Evolutionary conservation across 805 yeast species (phyloP).

Genomic region (Cyberlindnera mississippiensis): DNA sequence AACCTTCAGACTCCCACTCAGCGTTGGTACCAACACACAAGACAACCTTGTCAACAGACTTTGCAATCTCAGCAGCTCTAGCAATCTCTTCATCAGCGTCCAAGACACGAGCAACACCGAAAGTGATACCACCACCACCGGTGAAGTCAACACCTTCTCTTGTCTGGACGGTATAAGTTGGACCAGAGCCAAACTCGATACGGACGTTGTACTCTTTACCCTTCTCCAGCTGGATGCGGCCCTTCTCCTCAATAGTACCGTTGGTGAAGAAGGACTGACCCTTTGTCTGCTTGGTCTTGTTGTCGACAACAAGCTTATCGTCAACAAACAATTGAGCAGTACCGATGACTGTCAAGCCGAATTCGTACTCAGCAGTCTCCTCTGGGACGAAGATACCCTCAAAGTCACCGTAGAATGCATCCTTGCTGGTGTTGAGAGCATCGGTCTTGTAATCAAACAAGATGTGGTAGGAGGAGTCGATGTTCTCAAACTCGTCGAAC

Average conservation of each 20-base stretch:
- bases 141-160: conserved; percentile 20
- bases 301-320: conserved; percentile 51
- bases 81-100: conserved; percentile 31
- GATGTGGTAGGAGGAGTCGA: conserved; percentile 22
- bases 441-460: conserved; percentile 31
- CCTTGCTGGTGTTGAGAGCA: not conserved
- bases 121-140: conserved; percentile 35
- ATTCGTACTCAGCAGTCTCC: conserved; percentile 43
- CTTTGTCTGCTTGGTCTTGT: conserved; percentile 45
- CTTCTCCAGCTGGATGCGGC: conserved; percentile 35
- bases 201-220: conserved; percentile 43
- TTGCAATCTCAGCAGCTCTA: conserved; percentile 47
- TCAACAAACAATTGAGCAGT: conserved; percentile 53
- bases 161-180: conserved; percentile 30
- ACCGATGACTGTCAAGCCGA: conserved; percentile 51
- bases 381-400: conserved; percentile 46
- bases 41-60: conserved; percentile 48
- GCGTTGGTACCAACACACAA: conserved; percentile 47
- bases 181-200: conserved; percentile 50
- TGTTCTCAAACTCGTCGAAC: conserved; percentile 27
- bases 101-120: conserved; percentile 32
- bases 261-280: conserved; percentile 50
- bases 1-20: conserved; percentile 62
- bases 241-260: conserved; percentile 51
- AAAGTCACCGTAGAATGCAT: conserved; percentile 42